phyloP scores from a whole-genome alignment of 306 rosid genomes.

The Acmispon strigosus region DNA sequence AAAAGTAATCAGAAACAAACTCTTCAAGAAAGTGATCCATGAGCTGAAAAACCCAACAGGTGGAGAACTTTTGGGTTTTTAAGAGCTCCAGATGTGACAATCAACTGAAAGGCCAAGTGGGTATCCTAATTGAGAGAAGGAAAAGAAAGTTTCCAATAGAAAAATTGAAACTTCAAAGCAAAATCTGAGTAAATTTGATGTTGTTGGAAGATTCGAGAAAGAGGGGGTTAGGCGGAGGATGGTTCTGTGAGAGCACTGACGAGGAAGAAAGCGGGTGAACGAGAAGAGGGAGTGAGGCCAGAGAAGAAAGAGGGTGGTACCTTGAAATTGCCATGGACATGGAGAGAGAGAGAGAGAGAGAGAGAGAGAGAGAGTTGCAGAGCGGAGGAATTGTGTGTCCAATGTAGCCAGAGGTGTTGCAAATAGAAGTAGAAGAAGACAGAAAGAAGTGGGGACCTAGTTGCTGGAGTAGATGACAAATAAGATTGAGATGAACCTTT shows the following conservation, averaged over 20 bases:
- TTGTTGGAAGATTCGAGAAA: slow-evolving; percentile 16
- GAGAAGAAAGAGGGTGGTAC: slow-evolving; percentile 18
- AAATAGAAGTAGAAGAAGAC: not conserved
- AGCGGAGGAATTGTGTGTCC: slow-evolving; percentile 34
- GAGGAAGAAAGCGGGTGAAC: slow-evolving; percentile 9
- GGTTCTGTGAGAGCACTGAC: slow-evolving; percentile 21
- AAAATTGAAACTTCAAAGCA: slow-evolving; percentile 9
- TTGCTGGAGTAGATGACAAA: not conserved
- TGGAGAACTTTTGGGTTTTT: slow-evolving; percentile 12
- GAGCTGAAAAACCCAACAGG: slow-evolving; percentile 27
- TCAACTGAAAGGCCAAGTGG: slow-evolving; percentile 30
- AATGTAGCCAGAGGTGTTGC: slow-evolving; percentile 13
- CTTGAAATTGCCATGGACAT: slow-evolving; percentile 47
- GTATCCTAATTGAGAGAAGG: slow-evolving; percentile 18
- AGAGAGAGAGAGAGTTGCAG: slow-evolving; percentile 46
- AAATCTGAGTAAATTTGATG: not conserved
- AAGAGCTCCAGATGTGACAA: slow-evolving; percentile 23
- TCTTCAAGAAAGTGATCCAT: slow-evolving; percentile 20
- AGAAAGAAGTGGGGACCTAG: slow-evolving; percentile 6
- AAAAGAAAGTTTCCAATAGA: slow-evolving; percentile 2
- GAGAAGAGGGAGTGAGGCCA: slow-evolving; percentile 16
- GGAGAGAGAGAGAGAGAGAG: slow-evolving; percentile 2
- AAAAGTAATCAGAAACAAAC: slow-evolving; percentile 48
- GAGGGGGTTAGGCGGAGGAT: not conserved
- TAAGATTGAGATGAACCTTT: not conserved